Conservation (phyloP, 306 rosid genomes). For the Medicago truncatula region DNA sequence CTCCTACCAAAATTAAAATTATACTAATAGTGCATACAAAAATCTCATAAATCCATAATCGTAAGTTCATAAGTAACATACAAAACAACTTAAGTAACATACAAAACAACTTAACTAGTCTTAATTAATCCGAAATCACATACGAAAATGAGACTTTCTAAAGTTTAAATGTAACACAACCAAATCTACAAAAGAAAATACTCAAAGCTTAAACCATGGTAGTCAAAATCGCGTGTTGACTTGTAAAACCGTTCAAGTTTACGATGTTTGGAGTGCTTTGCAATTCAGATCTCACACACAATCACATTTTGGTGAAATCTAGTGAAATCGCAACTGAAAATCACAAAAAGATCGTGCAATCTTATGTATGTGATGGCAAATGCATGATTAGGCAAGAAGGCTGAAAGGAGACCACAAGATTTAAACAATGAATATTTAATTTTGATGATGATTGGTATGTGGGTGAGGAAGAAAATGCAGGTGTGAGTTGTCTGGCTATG, state of each 20-base stretch:
- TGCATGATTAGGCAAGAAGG: not conserved
- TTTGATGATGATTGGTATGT: not conserved
- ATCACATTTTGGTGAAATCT: not conserved
- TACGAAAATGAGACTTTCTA: not conserved
- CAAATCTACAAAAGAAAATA: not conserved
- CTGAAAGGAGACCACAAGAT: not conserved
- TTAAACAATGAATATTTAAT: not conserved
- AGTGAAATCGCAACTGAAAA: not conserved
- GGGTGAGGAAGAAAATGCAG: not conserved
- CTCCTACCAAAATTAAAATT: not conserved
- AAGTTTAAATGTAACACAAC: not conserved
- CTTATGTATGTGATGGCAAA: not conserved
- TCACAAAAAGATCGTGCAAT: not conserved
- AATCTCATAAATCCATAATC: not conserved
- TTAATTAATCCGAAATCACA: slow-evolving; percentile 1
- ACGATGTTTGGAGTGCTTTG: not conserved
- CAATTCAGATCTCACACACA: not conserved
- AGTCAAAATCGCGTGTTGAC: not conserved
- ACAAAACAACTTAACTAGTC: not conserved
- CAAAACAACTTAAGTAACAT: not conserved
- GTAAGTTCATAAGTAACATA: not conserved
- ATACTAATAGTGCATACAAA: not conserved
- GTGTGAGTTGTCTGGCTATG: not conserved
- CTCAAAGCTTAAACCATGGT: not conserved
- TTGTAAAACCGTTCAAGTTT: not conserved